These are phyloP conservation scores for Guyanaporus albipodus DNA, from an alignment of 768 basidiomycete genomes.

Conservation along the genomic window DNA sequence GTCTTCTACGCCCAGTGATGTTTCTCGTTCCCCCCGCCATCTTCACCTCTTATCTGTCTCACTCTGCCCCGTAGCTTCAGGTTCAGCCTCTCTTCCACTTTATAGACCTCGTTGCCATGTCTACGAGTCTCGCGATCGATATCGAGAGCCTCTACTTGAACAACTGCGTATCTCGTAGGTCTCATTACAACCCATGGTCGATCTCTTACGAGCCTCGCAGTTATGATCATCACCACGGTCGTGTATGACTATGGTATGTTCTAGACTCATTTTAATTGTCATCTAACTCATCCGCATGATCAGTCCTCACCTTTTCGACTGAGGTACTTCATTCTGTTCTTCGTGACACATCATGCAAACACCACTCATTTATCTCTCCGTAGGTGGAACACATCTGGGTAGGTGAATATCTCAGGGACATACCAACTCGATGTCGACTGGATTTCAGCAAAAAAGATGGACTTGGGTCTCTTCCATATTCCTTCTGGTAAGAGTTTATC, in stretches of 20 bases:
- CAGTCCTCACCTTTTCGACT: slow-evolving; percentile 4
- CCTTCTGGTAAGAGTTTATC: background rate
- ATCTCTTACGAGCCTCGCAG: background rate
- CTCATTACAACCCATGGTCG: background rate
- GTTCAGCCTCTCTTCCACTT: no score
- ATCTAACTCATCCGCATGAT: background rate
- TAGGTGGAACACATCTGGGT: slow-evolving; percentile 12
- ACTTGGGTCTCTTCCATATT: slow-evolving; percentile 5
- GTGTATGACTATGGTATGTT: slow-evolving; percentile 7
- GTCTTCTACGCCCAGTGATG: background rate
- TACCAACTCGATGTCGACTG: background rate
- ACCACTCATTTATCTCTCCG: no score
- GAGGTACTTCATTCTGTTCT: slow-evolving; percentile 4
- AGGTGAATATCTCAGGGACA: background rate
- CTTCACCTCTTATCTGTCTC: background rate
- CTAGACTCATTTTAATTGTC: background rate
- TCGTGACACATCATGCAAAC: background rate
- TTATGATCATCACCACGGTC: background rate
- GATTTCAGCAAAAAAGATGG: slow-evolving; percentile 3
- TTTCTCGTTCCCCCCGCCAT: background rate
- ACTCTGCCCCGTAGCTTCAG: background rate
- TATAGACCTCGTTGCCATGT: background rate
- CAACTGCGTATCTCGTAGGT: slow-evolving; percentile 6
- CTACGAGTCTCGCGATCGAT: background rate
- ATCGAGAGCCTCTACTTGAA: slow-evolving; percentile 5